Base-by-base conservation (phyloP, 352 stramenopile species). In the Pythium plurisporium region DNA sequence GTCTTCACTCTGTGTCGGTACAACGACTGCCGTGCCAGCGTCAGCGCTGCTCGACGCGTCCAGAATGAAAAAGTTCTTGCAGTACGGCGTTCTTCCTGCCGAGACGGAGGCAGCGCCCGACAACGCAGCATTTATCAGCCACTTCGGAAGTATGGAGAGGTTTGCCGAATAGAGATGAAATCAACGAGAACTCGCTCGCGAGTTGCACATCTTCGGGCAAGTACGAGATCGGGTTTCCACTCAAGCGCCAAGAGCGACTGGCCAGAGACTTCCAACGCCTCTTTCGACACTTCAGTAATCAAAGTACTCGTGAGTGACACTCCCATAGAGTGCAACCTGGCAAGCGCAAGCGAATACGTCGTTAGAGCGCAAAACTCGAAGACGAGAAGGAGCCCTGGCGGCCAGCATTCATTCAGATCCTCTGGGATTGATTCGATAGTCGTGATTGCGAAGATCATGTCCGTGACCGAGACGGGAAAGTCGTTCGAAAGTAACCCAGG, bases 341-440 rank as follows among this genome's bases (percentile, higher is more conserved):
- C 26, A 5, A 50, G n/a, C 11, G 40, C 27, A 1, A 17, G 6
- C 20, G 51, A 40, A 8, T 41, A 30, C 19, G 33, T 5, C 5
- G 20, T 15, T 15, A 53, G 31, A 10, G 4, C 5, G 15, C 43
- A 44, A 30, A 33, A 26, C 2, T 60, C 41, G 12, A 46, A 14
- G 4, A 9, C 9, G 2, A 53, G 29, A 14, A 25, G 15, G 2
- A 46, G 37, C 15, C n/a, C 38, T 5, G 5, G 17, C 12, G 53
- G 53, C 62, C 55, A 69, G 17, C 36, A n/a, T 22, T 23, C 17
- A 30, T 53, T 33, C 4, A 64, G 23, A 27, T 64, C 50, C 7
- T 29, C 8, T 0, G 56, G 62, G 22, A 70, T 38, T 1, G 5
- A n/a, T 14, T 19, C n/a, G 15, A 70, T 9, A 34, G 65, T 70